Conservation (phyloP, 805 yeast genomes). For the Metschnikowia baotianmanensis region DNA sequence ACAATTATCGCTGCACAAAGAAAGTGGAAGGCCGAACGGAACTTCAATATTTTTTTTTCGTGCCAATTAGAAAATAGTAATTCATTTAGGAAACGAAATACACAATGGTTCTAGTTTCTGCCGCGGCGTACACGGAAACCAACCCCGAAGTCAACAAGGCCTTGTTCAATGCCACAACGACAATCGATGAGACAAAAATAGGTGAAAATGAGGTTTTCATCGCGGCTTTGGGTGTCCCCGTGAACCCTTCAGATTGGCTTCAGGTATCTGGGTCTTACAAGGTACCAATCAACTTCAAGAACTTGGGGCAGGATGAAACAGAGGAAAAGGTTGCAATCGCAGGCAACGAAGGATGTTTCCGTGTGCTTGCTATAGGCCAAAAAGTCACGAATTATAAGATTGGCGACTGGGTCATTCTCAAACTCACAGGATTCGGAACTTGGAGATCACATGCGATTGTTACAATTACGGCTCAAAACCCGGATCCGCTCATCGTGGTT, state of each 20-base stretch:
- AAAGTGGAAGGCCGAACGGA: too few species aligned
- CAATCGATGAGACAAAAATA: slow-evolving; percentile 24
- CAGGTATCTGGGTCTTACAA: slow-evolving; percentile 89
- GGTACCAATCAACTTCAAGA: slow-evolving; percentile 50
- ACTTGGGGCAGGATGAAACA: slow-evolving; percentile 38
- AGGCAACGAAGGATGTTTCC: slow-evolving; percentile 93
- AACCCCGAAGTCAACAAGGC: slow-evolving; percentile 22
- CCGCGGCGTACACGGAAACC: slow-evolving; percentile 26
- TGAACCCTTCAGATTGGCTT: slow-evolving; percentile 87
- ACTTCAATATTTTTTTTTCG: too few species aligned
- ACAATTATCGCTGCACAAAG: too few species aligned
- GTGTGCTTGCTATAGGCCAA: slow-evolving; percentile 71
- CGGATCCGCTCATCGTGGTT: slow-evolving; percentile 16
- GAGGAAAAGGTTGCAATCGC: slow-evolving; percentile 56
- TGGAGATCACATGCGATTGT: slow-evolving; percentile 26
- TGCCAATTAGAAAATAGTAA: too few species aligned
- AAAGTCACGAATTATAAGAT: slow-evolving; percentile 44
- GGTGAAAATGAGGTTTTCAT: slow-evolving; percentile 49
- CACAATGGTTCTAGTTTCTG: slow-evolving; percentile 22
- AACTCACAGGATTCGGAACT: slow-evolving; percentile 22
- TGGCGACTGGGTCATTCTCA: slow-evolving; percentile 34
- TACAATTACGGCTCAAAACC: slow-evolving; percentile 9
- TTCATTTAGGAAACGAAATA: too few species aligned
- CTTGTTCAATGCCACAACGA: slow-evolving; percentile 20
- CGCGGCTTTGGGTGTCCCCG: slow-evolving; percentile 73